Conservation (phyloP, 805 yeast species). For the Candida schatavii region DNA sequence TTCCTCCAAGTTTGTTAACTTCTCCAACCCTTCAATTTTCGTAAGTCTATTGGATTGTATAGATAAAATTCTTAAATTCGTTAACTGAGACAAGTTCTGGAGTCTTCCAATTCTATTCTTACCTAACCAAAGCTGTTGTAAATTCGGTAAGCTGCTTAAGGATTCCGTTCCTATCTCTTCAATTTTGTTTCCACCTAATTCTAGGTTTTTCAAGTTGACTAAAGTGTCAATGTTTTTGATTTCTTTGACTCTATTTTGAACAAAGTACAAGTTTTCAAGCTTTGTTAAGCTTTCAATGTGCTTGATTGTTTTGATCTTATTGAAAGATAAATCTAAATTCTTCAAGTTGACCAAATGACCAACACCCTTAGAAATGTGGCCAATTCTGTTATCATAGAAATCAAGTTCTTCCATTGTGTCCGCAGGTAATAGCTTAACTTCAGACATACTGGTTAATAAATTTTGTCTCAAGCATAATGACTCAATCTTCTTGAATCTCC, state of each 20-base stretch:
- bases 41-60: constrained; percentile 83
- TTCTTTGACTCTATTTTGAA: constrained; percentile 78
- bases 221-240: constrained; percentile 66
- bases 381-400: constrained; percentile 86
- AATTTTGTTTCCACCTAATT: constrained; percentile 86
- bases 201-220: constrained; percentile 61
- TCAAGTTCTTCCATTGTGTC: constrained; percentile 73
- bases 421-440: constrained; percentile 55
- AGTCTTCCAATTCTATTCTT: constrained; percentile 71
- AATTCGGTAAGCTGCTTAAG: constrained; percentile 49
- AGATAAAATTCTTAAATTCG: constrained; percentile 69
- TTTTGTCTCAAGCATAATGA: constrained; percentile 79
- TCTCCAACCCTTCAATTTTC: constrained; percentile 78
- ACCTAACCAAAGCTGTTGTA: constrained; percentile 89
- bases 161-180: constrained; percentile 50
- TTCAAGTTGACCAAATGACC: constrained; percentile 55
- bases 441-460: constrained; percentile 64
- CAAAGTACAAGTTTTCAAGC: constrained; percentile 72
- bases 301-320: constrained; percentile 81
- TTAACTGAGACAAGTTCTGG: constrained; percentile 57
- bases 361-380: constrained; percentile 74
- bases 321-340: constrained; percentile 81
- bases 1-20: constrained; percentile 72
- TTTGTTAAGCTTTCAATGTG: constrained; percentile 62
- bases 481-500: constrained; percentile 55